Evolutionary conservation across 2,329 filamentous ascomycete species (phyloP).

Genomic region (Aspergillus tamarii): DNA sequence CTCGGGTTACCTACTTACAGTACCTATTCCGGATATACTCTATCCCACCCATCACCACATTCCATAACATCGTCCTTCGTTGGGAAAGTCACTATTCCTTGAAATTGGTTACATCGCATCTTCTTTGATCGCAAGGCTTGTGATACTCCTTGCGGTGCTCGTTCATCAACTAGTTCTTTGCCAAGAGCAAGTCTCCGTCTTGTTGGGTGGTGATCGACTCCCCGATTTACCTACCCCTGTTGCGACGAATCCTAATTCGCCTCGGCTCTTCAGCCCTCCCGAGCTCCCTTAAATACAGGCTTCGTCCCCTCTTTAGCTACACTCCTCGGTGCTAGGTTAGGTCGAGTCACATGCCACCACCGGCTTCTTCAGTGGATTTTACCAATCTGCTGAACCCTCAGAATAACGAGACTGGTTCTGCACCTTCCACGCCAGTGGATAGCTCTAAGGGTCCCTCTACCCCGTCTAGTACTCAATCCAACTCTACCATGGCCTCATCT

Average conservation of each 20-base stretch:
- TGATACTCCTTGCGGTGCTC: constrained; percentile 21
- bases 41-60: constrained; percentile 5
- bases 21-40: constrained; percentile 11
- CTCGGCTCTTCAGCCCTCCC: constrained; percentile 25
- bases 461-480: constrained; percentile 29
- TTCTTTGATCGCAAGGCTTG: constrained; percentile 15
- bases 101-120: background rate
- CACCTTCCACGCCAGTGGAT: constrained; percentile 27
- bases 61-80: background rate
- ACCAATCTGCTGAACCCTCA: constrained; percentile 73
- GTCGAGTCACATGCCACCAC: constrained; percentile 70
- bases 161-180: constrained; percentile 12
- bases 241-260: constrained; percentile 26
- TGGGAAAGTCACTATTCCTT: constrained; percentile 2
- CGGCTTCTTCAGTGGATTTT: constrained; percentile 74
- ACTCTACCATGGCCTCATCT: constrained; percentile 46
- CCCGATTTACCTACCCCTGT: constrained; percentile 29
- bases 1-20: constrained; percentile 10
- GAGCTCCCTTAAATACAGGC: constrained; percentile 15
- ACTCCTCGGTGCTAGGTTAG: constrained; percentile 19
- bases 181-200: constrained; percentile 19
- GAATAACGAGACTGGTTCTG: constrained; percentile 35
- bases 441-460: constrained; percentile 33
- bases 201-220: constrained; percentile 34
- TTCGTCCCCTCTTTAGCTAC: constrained; percentile 21